A percentile compares a stretch with the other conserved stretches of the same genome.
phyloP scores from a whole-genome alignment of 306 rosid genomes.

The Boehmeria nivea region DNA sequence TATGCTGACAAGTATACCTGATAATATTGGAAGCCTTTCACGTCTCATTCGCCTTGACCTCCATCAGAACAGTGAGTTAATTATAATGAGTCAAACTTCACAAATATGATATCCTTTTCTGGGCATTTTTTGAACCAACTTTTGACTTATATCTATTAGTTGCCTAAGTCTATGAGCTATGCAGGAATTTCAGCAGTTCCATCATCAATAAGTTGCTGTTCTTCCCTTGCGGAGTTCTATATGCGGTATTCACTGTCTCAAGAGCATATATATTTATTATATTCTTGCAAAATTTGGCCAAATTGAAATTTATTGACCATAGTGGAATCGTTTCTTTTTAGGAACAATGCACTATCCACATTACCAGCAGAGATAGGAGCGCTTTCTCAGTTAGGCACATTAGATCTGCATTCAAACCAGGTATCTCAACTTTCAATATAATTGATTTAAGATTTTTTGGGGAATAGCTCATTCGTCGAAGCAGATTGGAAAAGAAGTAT shows the following conservation, averaged over 20 bases:
- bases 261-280: conserved; percentile 16
- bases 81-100: conserved; percentile 9
- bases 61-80: conserved; percentile 78
- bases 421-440: conserved; percentile 40
- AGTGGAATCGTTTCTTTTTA: conserved; percentile 25
- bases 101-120: background rate
- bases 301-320: conserved; percentile 20
- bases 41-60: conserved; percentile 76
- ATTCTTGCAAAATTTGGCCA: conserved; percentile 16
- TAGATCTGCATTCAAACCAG: conserved; percentile 91
- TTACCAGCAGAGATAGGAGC: conserved; percentile 69
- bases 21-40: conserved; percentile 69
- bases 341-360: conserved; percentile 63
- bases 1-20: conserved; percentile 58
- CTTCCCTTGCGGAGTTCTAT: conserved; percentile 70
- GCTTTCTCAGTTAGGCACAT: conserved; percentile 75
- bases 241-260: conserved; percentile 60
- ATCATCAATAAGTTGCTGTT: conserved; percentile 58
- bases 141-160: conserved; percentile 19
- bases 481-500: too few relatives aligned
- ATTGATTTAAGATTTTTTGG: too few relatives aligned
- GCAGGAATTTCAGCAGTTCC: conserved; percentile 84
- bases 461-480: too few relatives aligned
- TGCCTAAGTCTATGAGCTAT: conserved; percentile 16
- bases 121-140: background rate